Evolutionary conservation across 148 eudicot genomes (phyloP), one percentile per base, ranked within the genome.

Genomic region (Rheum nobile): DNA sequence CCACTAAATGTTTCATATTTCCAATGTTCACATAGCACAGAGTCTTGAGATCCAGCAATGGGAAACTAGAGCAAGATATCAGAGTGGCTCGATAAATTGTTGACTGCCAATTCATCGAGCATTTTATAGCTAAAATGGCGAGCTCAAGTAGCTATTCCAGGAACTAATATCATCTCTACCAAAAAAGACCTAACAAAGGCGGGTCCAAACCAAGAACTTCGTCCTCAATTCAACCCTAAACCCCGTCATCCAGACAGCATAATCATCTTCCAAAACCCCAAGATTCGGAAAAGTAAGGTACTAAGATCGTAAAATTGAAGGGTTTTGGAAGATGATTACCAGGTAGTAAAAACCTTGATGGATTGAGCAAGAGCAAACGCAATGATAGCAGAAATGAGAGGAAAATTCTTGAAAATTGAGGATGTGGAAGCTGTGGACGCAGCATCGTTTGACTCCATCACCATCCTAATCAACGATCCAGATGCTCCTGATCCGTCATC

Each of bases 321-420:
- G 54, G 71, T 32, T 41, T 52, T 29, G 6, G 21, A 44, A 9
- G 42, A 17, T 55, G 39, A 13, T n/a, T 90, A 90, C 95, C 95
- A 84, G 67, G 90, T 80, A 52, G 88, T 80, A 78, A 90, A 16
- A 55, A 86, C 77, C 78, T 90, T 90, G 73, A 81, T 77, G 3
- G 85, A 82, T 77, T 90, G 95, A 74, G 95, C 95, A 24, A 90
- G 46, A 29, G 82, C 71, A 41, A 90, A 90, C 22, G 95, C 95
- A 34, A 84, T 1, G 34, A 90, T 39, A 2, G 95, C 90, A 38
- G 91, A 90, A 75, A 90, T 76, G 71, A 90, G 75, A 71, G 90
- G 91, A 43, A 78, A 79, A 80, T 90, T 90, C 0, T 83, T 72
- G 75, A 83, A 84, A 43, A 83, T 72, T 4, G 86, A 78, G 6